Base-by-base conservation (phyloP, 78 protist genomes). In the Cavenderia fasciculata region DNA sequence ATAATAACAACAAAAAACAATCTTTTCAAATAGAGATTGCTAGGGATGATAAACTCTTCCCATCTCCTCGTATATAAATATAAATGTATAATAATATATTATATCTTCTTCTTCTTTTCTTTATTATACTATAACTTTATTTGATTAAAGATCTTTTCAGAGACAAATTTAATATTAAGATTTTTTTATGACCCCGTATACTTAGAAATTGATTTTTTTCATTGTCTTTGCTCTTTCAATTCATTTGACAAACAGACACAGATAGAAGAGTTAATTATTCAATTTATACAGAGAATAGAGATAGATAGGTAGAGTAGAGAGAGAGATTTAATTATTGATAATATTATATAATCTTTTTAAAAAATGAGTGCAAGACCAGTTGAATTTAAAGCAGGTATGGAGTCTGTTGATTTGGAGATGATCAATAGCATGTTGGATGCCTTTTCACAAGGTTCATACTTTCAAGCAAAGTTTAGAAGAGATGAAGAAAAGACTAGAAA, bases 311-410 rank as follows among this genome's bases (percentile, higher is more conserved):
- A n/a, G n/a, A n/a, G n/a, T n/a, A n/a, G n/a, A n/a, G n/a, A n/a
- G n/a, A n/a, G n/a, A 46, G 8, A 46, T 46, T 46, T 46, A 46
- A 14, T 46, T 46, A 11, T 14, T 14, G 52, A 46, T 46, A 46
- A 14, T 46, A 14, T 46, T 46, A 11, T 46, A 14, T 46, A 8
- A 46, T 46, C 52, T 46, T 14, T 14, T 46, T 14, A 46, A 46
- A 46, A 14, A 46, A 46, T 11, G 11, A 46, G 11, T 46, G 8
- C 25, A 12, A 12, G 6, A 31, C 34, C 5, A 14, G 40, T 73
- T 36, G 90, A 82, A 51, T 69, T 57, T 68, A 82, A 82, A 54
- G 76, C 90, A 21, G 90, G 90, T 44, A 82, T 82, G 90, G 90
- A 82, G 56, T 21, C 25, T 31, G 90, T 82, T 31, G 90, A 82